These are phyloP conservation scores for Dipteronia dyeriana DNA, from an alignment of 345 rosid species.

Conservation along the genomic window DNA sequence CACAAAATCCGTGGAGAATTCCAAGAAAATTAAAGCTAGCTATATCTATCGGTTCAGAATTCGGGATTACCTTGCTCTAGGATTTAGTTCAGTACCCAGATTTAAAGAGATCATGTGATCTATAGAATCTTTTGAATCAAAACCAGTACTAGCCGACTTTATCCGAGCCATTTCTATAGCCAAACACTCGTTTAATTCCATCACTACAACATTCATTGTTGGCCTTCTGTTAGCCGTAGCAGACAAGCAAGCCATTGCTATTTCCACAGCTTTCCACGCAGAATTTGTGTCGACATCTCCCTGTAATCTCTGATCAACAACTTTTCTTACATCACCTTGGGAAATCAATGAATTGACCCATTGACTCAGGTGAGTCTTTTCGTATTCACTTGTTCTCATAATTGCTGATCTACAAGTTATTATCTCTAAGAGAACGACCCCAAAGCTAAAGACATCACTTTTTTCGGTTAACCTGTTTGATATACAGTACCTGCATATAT, in stretches of 20 bases:
- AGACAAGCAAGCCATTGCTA: constrained; percentile 21
- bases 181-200: constrained; percentile 22
- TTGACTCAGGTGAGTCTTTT: constrained; percentile 15
- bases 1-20: no score
- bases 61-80: neutral
- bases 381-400: neutral
- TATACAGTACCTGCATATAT: constrained; percentile 9
- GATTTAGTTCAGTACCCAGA: neutral
- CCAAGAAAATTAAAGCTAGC: no score
- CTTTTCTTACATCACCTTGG: constrained; percentile 15
- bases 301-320: constrained; percentile 22
- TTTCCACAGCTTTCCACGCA: constrained; percentile 22
- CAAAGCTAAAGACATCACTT: constrained; percentile 27
- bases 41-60: no score
- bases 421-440: constrained; percentile 23
- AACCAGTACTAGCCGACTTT: neutral
- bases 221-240: constrained; percentile 13
- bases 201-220: constrained; percentile 18
- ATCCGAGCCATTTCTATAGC: neutral
- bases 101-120: neutral
- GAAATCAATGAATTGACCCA: constrained; percentile 21
- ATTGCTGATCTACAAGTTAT: constrained; percentile 17
- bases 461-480: constrained; percentile 3
- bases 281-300: constrained; percentile 12
- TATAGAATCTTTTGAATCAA: neutral